These are phyloP conservation scores for Cucurbita moschata DNA, from an alignment of 306 rosid genomes.

Conservation along the genomic window DNA sequence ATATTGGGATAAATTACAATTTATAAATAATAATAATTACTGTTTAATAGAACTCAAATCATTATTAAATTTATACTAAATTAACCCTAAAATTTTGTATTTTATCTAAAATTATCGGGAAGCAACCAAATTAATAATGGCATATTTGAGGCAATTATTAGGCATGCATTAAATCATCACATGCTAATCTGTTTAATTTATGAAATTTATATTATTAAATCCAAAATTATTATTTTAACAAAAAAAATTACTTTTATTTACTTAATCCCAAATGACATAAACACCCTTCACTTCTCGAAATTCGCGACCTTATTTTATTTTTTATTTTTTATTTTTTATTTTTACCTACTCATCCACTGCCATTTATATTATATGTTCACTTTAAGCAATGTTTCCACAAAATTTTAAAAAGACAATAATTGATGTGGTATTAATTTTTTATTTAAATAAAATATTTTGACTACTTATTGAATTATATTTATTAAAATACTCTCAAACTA, in stretches of 20 bases:
- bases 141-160: not conserved
- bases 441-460: too few relatives aligned
- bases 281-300: not conserved
- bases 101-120: too few relatives aligned
- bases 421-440: not conserved
- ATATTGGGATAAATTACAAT: too few relatives aligned
- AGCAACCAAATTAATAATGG: too few relatives aligned
- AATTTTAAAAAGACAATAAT: not conserved
- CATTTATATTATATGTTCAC: not conserved
- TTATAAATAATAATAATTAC: too few relatives aligned
- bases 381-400: not conserved
- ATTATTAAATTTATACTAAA: too few relatives aligned
- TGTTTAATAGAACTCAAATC: too few relatives aligned
- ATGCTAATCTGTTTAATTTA: slow-evolving; percentile 4
- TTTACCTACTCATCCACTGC: not conserved
- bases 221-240: not conserved
- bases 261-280: not conserved
- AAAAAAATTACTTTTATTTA: not conserved
- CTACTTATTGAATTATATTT: too few relatives aligned
- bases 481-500: too few relatives aligned
- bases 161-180: slow-evolving; percentile 8
- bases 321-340: not conserved
- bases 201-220: not conserved
- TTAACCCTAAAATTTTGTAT: too few relatives aligned
- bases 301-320: not conserved